Base-by-base conservation (phyloP, 208 protist genomes). In the Kentomonas sorsogonicus region DNA sequence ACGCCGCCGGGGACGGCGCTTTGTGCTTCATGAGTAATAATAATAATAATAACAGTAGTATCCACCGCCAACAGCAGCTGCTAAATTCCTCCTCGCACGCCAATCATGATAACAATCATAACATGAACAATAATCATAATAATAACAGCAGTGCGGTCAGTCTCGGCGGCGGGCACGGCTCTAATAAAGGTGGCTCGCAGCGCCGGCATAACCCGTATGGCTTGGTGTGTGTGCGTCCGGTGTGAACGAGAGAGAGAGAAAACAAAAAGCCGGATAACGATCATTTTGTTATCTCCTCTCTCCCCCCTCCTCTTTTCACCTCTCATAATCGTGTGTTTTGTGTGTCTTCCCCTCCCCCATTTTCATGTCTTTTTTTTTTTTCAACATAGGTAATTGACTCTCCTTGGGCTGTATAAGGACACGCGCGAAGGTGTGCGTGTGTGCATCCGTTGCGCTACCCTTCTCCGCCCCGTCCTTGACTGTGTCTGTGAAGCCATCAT, bases 401-500 rank as follows among this genome's bases (percentile, higher is more conserved):
- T 48, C 40, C 20, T 58, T 52, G 52, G 29, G 3, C 53, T 60
- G n/a, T n/a, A n/a, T n/a, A n/a, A n/a, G n/a, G n/a, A n/a, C n/a
- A n/a, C n/a, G n/a, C n/a, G n/a, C n/a, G n/a, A n/a, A n/a, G n/a
- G n/a, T n/a, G n/a, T n/a, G n/a, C n/a, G n/a, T n/a, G n/a, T n/a
- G n/a, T n/a, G n/a, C n/a, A n/a, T n/a, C n/a, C n/a, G n/a, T n/a
- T n/a, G n/a, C n/a, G n/a, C n/a, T n/a, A n/a, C n/a, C n/a, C n/a
- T n/a, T n/a, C n/a, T n/a, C n/a, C n/a, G n/a, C n/a, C n/a, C n/a
- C n/a, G n/a, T n/a, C n/a, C n/a, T n/a, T n/a, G n/a, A n/a, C n/a
- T n/a, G n/a, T n/a, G n/a, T n/a, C n/a, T n/a, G n/a, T n/a, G n/a
- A n/a, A n/a, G n/a, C n/a, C n/a, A n/a, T n/a, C n/a, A n/a, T n/a